Base-by-base conservation (phyloP, 1,284 basidiomycete genomes). In the Kwoniella shivajii region DNA sequence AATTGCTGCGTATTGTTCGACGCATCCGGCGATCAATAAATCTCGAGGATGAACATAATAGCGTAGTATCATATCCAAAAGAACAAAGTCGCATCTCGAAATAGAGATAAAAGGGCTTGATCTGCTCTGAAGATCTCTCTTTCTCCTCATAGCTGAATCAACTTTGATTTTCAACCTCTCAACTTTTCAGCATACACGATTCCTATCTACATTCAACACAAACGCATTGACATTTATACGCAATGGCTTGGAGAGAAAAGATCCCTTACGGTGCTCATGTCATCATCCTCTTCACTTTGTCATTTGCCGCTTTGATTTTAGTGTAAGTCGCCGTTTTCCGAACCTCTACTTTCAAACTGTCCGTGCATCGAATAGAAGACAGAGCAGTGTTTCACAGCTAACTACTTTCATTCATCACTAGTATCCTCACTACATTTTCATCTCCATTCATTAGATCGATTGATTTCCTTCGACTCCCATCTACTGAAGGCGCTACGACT, bases 341-440 rank as follows among this genome's bases (percentile, higher is more conserved):
- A n/a, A n/a, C n/a, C n/a, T n/a, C n/a, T n/a, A n/a, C n/a, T n/a
- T n/a, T n/a, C n/a, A n/a, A n/a, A n/a, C n/a, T n/a, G n/a, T n/a
- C n/a, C n/a, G n/a, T n/a, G n/a, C n/a, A n/a, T n/a, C n/a, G n/a
- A n/a, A n/a, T n/a, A n/a, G n/a, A n/a, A n/a, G n/a, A n/a, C n/a
- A n/a, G n/a, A n/a, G n/a, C n/a, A n/a, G n/a, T n/a, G n/a, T n/a
- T n/a, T n/a, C n/a, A n/a, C n/a, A n/a, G n/a, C n/a, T n/a, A n/a
- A n/a, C n/a, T n/a, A n/a, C n/a, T n/a, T n/a, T n/a, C n/a, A n/a
- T n/a, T n/a, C n/a, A n/a, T n/a, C n/a, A 27, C 10, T 50, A 78
- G 76, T 9, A 71, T 75, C 50, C 60, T 78, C 20, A 50, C 71
- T 27, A 73, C 72, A 16, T 77, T 78, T 57, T 77, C 76, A 1